Conservation (phyloP, 495 filamentous ascomycete genomes). For the Neurospora terricola region DNA sequence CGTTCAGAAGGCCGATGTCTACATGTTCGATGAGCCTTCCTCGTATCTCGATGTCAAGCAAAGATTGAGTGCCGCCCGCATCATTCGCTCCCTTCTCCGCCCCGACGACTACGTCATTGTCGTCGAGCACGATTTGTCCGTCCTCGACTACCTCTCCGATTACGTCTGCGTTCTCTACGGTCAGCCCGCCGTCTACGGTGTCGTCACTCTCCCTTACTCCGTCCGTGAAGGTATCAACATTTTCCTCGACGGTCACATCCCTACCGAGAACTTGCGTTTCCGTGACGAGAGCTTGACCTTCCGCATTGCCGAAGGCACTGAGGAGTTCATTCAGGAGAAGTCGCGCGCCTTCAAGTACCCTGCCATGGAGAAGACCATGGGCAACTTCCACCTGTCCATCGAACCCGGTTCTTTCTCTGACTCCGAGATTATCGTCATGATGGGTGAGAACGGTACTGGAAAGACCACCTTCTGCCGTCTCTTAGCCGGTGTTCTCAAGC, state of each 20-base stretch:
- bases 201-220: conserved; percentile 91
- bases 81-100: conserved; percentile 80
- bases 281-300: conserved; percentile 94
- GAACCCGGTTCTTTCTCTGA: conserved; percentile 85
- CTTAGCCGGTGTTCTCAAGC: conserved; percentile 85
- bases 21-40: conserved; percentile 99
- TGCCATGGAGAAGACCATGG: conserved; percentile 86
- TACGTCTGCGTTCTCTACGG: conserved; percentile 97
- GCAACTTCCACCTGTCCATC: conserved; percentile 74
- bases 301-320: conserved; percentile 84
- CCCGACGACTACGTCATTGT: conserved; percentile 94
- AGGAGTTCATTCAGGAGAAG: conserved; percentile 83
- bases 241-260: conserved; percentile 95
- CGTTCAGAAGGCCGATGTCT: conserved; percentile 92
- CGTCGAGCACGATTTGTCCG: conserved; percentile 96
- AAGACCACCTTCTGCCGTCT: conserved; percentile 98
- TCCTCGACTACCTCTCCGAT: conserved; percentile 95
- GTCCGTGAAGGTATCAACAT: conserved; percentile 99
- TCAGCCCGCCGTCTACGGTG: conserved; percentile 89
- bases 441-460: conserved; percentile 90
- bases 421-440: conserved; percentile 98
- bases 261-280: conserved; percentile 97
- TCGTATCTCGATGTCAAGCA: conserved; percentile 98
- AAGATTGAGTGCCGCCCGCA: conserved; percentile 80
- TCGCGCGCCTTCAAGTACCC: conserved; percentile 80